phyloP scores from a whole-genome alignment of 2,329 filamentous ascomycete species.

The Ceratocystis colombiana region DNA sequence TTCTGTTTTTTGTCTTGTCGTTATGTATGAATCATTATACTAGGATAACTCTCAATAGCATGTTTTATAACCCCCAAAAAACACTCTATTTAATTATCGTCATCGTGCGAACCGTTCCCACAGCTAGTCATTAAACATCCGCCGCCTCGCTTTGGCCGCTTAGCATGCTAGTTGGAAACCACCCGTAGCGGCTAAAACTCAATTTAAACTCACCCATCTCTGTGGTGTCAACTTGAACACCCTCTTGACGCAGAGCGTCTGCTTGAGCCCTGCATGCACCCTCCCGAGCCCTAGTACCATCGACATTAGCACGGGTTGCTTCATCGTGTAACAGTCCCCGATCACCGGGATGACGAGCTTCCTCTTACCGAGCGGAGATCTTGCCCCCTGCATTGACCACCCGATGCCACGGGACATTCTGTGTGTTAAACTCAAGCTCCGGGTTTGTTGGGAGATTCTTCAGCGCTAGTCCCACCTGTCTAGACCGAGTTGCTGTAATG shows the following conservation, averaged over 20 bases:
- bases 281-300: constrained; percentile 38
- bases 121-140: neutral
- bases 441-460: constrained; percentile 63
- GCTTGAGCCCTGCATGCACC: constrained; percentile 43
- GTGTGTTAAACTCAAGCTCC: constrained; percentile 51
- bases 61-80: neutral
- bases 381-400: constrained; percentile 79
- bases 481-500: constrained; percentile 53
- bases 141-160: neutral
- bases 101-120: neutral
- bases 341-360: neutral
- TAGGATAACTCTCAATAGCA: neutral
- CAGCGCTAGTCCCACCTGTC: constrained; percentile 82
- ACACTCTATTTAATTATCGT: neutral
- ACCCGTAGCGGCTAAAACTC: constrained; percentile 44
- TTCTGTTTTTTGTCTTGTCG: neutral
- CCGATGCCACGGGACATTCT: constrained; percentile 87
- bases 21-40: neutral
- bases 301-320: neutral
- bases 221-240: constrained; percentile 41
- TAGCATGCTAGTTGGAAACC: constrained; percentile 43
- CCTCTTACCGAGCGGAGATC: constrained; percentile 65
- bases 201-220: constrained; percentile 45
- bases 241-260: constrained; percentile 41
- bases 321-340: too few species aligned